A percentile compares a stretch with the other conserved stretches of the same genome.
phyloP scores from a whole-genome alignment of 805 yeast species.

The Wickerhamiella lipophila region DNA sequence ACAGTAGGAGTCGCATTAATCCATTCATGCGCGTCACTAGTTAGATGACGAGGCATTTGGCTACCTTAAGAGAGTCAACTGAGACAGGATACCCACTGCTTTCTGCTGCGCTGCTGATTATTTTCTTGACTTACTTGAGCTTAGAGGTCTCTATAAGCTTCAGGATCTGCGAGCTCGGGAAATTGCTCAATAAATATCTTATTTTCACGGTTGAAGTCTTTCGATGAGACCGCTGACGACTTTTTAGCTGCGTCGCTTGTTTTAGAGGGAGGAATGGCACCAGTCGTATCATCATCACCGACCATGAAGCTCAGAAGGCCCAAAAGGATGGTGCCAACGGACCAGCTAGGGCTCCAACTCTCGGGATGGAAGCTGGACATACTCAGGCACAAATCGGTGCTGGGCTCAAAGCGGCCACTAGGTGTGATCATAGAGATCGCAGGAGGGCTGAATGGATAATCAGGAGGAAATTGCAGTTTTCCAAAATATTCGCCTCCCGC shows the following conservation, averaged over 20 bases:
- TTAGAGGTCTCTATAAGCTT: neutral
- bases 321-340: constrained; percentile 73
- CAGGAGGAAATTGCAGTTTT: constrained; percentile 64
- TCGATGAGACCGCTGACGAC: constrained; percentile 44
- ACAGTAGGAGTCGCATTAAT: too few relatives aligned
- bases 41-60: too few relatives aligned
- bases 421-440: constrained; percentile 75
- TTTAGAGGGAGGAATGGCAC: constrained; percentile 14
- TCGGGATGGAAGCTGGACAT: constrained; percentile 94
- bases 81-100: too few relatives aligned
- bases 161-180: constrained; percentile 40
- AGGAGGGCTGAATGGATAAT: constrained; percentile 88
- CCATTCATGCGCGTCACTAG: too few relatives aligned
- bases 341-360: constrained; percentile 95
- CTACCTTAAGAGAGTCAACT: too few relatives aligned
- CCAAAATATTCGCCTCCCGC: constrained; percentile 85
- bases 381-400: constrained; percentile 72
- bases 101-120: too few relatives aligned
- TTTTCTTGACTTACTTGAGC: neutral
- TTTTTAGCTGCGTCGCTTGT: constrained; percentile 46
- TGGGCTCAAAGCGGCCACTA: constrained; percentile 70
- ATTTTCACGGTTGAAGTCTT: constrained; percentile 40
- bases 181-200: constrained; percentile 49
- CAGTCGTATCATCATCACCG: constrained; percentile 47
- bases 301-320: constrained; percentile 91